Percentiles rank a stretch among this genome's conserved stretches.
These are phyloP conservation scores for Oropetium thomaeum DNA, from an alignment of 176 grass and related monocot genomes.

Conservation along the genomic window DNA sequence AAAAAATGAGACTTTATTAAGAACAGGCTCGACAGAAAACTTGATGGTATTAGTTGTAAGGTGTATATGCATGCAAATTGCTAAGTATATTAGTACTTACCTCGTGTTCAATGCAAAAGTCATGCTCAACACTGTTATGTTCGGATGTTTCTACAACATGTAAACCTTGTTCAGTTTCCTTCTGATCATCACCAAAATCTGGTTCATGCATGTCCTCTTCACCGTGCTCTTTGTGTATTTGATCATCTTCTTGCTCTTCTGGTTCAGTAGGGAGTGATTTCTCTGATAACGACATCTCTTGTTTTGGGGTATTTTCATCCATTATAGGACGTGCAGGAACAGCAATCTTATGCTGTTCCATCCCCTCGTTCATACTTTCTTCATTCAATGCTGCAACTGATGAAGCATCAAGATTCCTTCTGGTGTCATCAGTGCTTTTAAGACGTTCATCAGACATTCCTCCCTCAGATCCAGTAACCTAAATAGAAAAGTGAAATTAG, in stretches of 20 bases:
- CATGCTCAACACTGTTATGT: constrained; percentile 21
- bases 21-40: constrained; percentile 10
- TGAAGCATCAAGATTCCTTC: constrained; percentile 45
- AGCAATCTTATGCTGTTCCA: constrained; percentile 37
- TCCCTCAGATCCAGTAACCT: constrained; percentile 39
- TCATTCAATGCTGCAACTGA: constrained; percentile 38
- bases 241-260: constrained; percentile 33
- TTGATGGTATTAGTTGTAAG: not conserved
- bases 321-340: constrained; percentile 29
- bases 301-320: constrained; percentile 31
- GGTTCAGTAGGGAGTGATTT: constrained; percentile 33
- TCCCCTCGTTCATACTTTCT: constrained; percentile 40
- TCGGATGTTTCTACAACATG: constrained; percentile 16
- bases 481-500: constrained; percentile 35
- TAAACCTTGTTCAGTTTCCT: constrained; percentile 54
- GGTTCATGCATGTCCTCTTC: constrained; percentile 16
- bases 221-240: constrained; percentile 25
- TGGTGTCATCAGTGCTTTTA: constrained; percentile 25
- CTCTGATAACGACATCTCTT: constrained; percentile 27
- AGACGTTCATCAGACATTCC: constrained; percentile 39
- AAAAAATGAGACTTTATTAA: constrained; percentile 15
- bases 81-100: constrained; percentile 22
- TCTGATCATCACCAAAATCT: constrained; percentile 27
- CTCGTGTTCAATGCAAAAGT: constrained; percentile 33
- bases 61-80: not conserved